Base-by-base conservation (phyloP, 768 basidiomycete genomes). In the Suillus hirtellus region DNA sequence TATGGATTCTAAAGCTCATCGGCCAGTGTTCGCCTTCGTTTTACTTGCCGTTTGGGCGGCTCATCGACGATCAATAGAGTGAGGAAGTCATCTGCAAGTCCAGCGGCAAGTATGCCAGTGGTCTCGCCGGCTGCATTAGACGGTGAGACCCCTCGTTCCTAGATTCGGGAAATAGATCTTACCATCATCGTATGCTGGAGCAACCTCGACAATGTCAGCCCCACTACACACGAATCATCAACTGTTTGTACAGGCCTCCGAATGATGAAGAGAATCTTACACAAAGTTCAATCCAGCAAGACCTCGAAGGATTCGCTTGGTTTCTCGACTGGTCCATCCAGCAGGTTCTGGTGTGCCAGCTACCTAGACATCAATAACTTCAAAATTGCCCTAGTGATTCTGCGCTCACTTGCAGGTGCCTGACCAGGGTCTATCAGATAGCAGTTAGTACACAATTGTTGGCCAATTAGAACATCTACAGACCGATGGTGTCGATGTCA, bases 341-440 rank as follows among this genome's bases (percentile, higher is more conserved):
- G 89, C 90, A 6, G 88, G 79, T 73, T 92, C 89, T 10, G 90
- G 89, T 1, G 90, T 92, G 6, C 90, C 89, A 61, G 90, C 87
- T 89, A 69, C 9, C 59, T 44, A 56, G 53, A 61, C 27, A 55
- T 47, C 34, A 61, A 31, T 15, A 42, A 40, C 56, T 52, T 6
- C 11, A 34, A 46, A 43, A 6, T 3, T 27, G 6, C 14, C 1
- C 37, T 12, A 19, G 21, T 44, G 19, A 43, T 44, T 40, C 9
- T 42, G 21, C 31, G 27, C 86, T 69, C 68, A 88, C 87, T 89
- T 15, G 85, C 89, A 55, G 90, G 90, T 21, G 90, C 90, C 63
- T 89, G 73, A 27, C 85, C 84, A 46, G 89, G 90, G 76, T 92
- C 89, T 82, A 50, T 6, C 11, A 40, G 7, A 58, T 7, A 40